Percentiles rank a stretch among this genome's conserved stretches.
phyloP scores from a whole-genome alignment of 345 rosid genomes.

The Salix udensis region DNA sequence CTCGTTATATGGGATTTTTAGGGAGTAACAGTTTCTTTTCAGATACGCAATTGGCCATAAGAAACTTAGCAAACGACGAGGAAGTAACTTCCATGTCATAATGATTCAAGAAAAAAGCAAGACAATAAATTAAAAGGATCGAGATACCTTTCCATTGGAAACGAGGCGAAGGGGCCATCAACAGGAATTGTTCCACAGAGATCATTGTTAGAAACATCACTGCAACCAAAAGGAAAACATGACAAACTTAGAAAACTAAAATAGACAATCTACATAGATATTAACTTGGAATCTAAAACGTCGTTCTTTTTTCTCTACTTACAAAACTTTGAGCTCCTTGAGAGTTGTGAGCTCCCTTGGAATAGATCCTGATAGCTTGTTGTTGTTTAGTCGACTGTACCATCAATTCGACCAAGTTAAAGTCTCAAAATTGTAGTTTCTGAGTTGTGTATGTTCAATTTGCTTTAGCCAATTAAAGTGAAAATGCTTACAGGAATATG shows the following conservation, averaged over 20 bases:
- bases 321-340: conserved; percentile 56
- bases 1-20: not conserved
- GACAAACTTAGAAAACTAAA: not conserved
- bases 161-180: conserved; percentile 60
- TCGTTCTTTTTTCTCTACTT: conserved; percentile 28
- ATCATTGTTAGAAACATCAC: conserved; percentile 64
- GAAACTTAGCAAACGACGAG: not conserved
- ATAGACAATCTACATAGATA: not conserved
- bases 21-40: not conserved
- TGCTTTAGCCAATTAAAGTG: not conserved
- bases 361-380: conserved; percentile 57
- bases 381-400: conserved; percentile 58
- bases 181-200: conserved; percentile 73
- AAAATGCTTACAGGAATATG: conserved; percentile 55
- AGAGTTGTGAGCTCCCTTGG: conserved; percentile 61
- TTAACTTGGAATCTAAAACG: not conserved
- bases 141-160: conserved; percentile 51
- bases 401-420: conserved; percentile 14
- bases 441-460: not conserved
- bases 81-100: not conserved
- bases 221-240: conserved; percentile 24
- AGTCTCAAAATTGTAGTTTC: not conserved
- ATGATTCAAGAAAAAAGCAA: not conserved
- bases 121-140: not conserved
- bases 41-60: not conserved